phyloP scores from a whole-genome alignment of 2,329 filamentous ascomycete species.

The Colletotrichum aenigma region DNA sequence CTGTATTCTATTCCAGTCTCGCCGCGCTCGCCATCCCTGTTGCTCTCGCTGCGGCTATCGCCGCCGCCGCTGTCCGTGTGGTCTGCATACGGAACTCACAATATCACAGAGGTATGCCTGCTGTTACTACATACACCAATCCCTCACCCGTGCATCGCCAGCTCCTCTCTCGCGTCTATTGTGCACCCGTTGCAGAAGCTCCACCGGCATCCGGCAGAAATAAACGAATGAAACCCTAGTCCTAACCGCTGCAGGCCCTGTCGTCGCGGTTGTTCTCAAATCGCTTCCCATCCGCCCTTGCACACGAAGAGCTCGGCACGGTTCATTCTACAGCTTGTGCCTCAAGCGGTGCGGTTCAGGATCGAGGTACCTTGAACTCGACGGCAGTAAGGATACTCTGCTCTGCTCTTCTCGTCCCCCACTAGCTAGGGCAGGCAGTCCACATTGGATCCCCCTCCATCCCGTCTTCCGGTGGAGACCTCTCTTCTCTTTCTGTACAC shows the following conservation, averaged over 20 bases:
- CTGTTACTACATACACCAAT: not conserved
- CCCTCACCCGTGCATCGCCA: not conserved
- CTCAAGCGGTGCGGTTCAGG: not conserved
- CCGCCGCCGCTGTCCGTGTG: not conserved
- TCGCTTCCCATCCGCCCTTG: conserved; percentile 25
- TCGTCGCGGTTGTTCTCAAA: conserved; percentile 3
- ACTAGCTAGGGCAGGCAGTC: not conserved
- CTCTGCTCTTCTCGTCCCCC: not conserved
- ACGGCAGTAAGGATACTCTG: not conserved
- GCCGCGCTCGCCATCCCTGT: conserved; percentile 1
- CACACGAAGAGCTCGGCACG: conserved; percentile 31
- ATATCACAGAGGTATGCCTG: not conserved
- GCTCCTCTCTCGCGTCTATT: conserved; percentile 19
- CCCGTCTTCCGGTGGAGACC: conserved; percentile 39
- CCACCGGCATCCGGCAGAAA: conserved; percentile 26
- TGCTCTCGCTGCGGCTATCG: not conserved
- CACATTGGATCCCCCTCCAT: conserved; percentile 17
- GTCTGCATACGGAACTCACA: not conserved
- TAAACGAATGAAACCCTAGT: conserved; percentile 44
- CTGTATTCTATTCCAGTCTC: not conserved
- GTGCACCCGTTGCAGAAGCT: not conserved
- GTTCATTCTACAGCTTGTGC: conserved; percentile 42
- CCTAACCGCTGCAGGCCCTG: conserved; percentile 39
- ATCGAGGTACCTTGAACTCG: not conserved
- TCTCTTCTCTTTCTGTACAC: conserved; percentile 1